Conservation (phyloP, 2,329 filamentous ascomycete species). For the Pseudocercospora eumusae region DNA sequence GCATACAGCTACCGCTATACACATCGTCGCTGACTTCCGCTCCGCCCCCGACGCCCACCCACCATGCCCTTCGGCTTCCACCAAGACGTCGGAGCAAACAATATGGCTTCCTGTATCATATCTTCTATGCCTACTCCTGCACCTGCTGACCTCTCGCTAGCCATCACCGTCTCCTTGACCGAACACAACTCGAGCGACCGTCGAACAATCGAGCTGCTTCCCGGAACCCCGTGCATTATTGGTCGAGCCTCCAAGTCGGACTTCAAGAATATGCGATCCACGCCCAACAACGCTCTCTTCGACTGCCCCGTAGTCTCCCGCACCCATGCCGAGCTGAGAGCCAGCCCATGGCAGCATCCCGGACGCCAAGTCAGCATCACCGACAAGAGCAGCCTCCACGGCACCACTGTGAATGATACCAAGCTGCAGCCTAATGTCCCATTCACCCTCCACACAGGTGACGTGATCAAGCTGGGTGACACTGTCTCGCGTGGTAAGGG, state of each 20-base stretch:
- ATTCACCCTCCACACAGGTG: conserved; percentile 30
- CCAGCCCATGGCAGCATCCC: conserved; percentile 17
- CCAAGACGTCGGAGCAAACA: conserved; percentile 11
- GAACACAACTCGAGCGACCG: conserved; percentile 16
- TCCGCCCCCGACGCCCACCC: neutral
- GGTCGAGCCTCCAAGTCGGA: conserved; percentile 48
- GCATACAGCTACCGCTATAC: neutral
- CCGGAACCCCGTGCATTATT: conserved; percentile 38
- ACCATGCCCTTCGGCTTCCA: conserved; percentile 9
- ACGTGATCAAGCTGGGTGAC: conserved; percentile 39
- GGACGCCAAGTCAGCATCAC: conserved; percentile 33
- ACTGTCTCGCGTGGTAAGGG: conserved; percentile 33
- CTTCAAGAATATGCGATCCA: conserved; percentile 37
- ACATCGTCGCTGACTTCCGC: neutral
- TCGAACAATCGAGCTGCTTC: conserved; percentile 27
- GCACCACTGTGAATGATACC: conserved; percentile 40
- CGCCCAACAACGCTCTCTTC: conserved; percentile 39
- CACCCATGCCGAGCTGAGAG: conserved; percentile 38
- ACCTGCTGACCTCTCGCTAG: conserved; percentile 16
- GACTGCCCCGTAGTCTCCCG: conserved; percentile 43
- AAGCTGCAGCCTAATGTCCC: conserved; percentile 26
- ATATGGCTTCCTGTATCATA: conserved; percentile 4
- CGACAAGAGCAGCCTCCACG: conserved; percentile 39
- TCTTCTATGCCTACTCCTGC: neutral
- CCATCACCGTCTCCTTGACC: conserved; percentile 28